Evolutionary conservation across 139 green algal genomes (phyloP), one percentile per base, ranked within the genome.

Genomic region (Chlamydomonas schloesseri): DNA sequence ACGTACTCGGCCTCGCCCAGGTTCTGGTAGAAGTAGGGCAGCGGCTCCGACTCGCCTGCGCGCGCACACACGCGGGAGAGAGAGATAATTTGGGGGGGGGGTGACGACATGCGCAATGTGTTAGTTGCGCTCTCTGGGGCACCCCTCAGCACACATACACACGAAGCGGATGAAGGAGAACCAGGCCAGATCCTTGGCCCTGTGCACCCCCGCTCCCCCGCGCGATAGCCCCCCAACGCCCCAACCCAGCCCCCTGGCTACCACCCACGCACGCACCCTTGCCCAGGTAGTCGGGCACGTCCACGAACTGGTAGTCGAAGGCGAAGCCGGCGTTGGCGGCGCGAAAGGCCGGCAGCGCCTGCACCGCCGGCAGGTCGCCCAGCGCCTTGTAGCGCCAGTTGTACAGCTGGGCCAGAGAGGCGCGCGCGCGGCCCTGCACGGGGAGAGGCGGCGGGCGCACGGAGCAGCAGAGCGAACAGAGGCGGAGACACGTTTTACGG

Each of bases 1-100:
- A 98, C 64, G 73, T 97, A 98, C 86, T 99, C 97, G 1, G 97
- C 97, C 93, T 99, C 97, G 10, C 91, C 97, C 60, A 99, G 93
- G 90, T 99, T 99, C 91, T 99, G 96, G 91, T 97, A 99, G 89
- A 99, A 99, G 93, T 97, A 96, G 29, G 97, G 96, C 46, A 92
- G 90, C 2, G 97, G 97, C 83, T 94, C 92, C 24, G 72, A 93
- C 92, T 99, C 97, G 28, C 95, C n/a, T 88, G 78, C 18, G 24
- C 20, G 1, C 11, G 60, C 3, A 8, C 42, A 50, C 42, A n/a
- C n/a, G n/a, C n/a, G n/a, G n/a, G n/a, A n/a, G n/a, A n/a, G n/a
- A n/a, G n/a, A n/a, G n/a, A n/a, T n/a, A n/a, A n/a, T n/a, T n/a
- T n/a, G n/a, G n/a, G n/a, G n/a, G n/a, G n/a, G n/a, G n/a, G n/a